A percentile compares a stretch with the other conserved stretches of the same genome.
These are phyloP conservation scores for Erodium moschatum DNA, from an alignment of 441 rosid genomes.

Conservation along the genomic window DNA sequence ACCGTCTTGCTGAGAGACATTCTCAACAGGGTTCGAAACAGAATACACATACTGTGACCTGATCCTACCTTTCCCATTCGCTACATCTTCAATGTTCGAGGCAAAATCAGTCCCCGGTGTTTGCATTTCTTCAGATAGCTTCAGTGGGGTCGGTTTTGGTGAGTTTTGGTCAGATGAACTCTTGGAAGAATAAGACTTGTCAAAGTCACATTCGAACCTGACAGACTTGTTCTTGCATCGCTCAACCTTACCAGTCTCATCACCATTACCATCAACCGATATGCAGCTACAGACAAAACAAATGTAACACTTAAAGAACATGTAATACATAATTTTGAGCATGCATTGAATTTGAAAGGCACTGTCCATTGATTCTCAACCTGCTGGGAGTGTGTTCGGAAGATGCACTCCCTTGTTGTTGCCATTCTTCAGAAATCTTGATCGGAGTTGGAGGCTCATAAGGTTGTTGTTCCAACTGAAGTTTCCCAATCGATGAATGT, in stretches of 20 bases:
- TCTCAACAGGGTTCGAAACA: slow-evolving; percentile 41
- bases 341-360: background rate
- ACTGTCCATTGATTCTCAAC: slow-evolving; percentile 25
- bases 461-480: slow-evolving; percentile 35
- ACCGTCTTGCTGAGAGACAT: slow-evolving; percentile 6
- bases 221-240: slow-evolving; percentile 53
- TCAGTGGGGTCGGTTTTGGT: slow-evolving; percentile 73
- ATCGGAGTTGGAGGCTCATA: slow-evolving; percentile 30
- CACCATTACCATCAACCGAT: slow-evolving; percentile 5
- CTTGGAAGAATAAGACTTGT: slow-evolving; percentile 29
- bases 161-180: slow-evolving; percentile 38
- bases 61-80: slow-evolving; percentile 42
- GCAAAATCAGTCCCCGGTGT: slow-evolving; percentile 91
- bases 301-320: background rate
- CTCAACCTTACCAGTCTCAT: slow-evolving; percentile 16
- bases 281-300: background rate
- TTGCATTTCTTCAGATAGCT: slow-evolving; percentile 82
- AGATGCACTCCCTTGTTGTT: slow-evolving; percentile 30
- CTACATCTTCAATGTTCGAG: slow-evolving; percentile 35
- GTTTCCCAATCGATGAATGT: slow-evolving; percentile 26
- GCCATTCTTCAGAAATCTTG: slow-evolving; percentile 37
- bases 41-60: slow-evolving; percentile 71
- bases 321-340: background rate
- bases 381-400: slow-evolving; percentile 59
- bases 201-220: slow-evolving; percentile 56